Evolutionary conservation across 805 yeast species (phyloP).

Genomic region (Yamadazyma sp.): DNA sequence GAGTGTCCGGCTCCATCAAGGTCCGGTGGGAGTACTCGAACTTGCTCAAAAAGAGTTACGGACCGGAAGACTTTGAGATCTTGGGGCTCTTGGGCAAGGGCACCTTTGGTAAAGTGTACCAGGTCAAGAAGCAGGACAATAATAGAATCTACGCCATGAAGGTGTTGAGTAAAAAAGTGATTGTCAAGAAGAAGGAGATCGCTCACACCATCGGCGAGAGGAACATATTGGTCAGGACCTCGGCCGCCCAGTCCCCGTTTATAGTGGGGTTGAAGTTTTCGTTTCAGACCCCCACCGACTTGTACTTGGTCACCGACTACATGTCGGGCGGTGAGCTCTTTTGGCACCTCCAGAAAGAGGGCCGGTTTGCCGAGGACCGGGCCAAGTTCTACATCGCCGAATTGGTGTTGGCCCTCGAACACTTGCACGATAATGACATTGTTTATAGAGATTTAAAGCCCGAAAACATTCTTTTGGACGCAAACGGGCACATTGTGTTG

Average conservation of each 20-base stretch:
- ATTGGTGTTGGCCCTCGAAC: slow-evolving; percentile 88
- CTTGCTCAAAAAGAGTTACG: slow-evolving; percentile 70
- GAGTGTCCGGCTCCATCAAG: slow-evolving; percentile 74
- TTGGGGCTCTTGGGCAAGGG: slow-evolving; percentile 91
- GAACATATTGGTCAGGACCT: slow-evolving; percentile 88
- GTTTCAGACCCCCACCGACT: slow-evolving; percentile 91
- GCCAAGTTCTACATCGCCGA: slow-evolving; percentile 98
- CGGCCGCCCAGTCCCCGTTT: slow-evolving; percentile 85
- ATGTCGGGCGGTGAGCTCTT: slow-evolving; percentile 98
- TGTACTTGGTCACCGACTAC: slow-evolving; percentile 92
- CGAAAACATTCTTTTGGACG: slow-evolving; percentile 91
- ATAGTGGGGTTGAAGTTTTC: slow-evolving; percentile 95
- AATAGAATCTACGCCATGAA: slow-evolving; percentile 96
- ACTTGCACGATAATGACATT: slow-evolving; percentile 90
- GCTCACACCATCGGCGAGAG: slow-evolving; percentile 98
- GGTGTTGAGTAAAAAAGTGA: slow-evolving; percentile 88
- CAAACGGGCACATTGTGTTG: slow-evolving; percentile 94
- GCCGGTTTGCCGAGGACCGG: slow-evolving; percentile 87
- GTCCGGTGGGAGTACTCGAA: slow-evolving; percentile 70
- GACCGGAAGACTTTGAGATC: slow-evolving; percentile 94
- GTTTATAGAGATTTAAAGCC: slow-evolving; percentile 97
- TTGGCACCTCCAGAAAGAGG: slow-evolving; percentile 96
- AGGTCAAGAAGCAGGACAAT: slow-evolving; percentile 88
- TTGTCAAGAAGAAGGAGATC: slow-evolving; percentile 94
- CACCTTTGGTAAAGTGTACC: slow-evolving; percentile 96